Conservation (phyloP, 768 basidiomycete genomes). For the Termitomyces sp. region DNA sequence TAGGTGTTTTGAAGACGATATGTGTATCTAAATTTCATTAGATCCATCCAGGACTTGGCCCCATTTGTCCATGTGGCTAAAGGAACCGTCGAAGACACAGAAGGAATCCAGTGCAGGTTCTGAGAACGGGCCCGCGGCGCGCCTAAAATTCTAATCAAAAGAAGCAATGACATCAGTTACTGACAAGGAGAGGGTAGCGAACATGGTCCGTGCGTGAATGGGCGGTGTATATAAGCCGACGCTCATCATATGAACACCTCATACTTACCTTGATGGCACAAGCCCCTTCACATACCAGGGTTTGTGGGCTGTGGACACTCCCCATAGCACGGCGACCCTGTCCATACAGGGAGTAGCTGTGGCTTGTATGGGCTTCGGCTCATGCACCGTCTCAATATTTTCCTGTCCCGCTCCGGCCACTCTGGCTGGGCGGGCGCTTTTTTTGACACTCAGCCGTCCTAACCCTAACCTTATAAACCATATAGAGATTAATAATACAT, state of each 20-base stretch:
- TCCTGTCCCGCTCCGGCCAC: slow-evolving; percentile 53
- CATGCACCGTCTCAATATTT: slow-evolving; percentile 67
- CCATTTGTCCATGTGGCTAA: background rate
- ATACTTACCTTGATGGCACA: slow-evolving; percentile 70
- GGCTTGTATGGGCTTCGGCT: slow-evolving; percentile 59
- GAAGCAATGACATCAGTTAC: too few relatives aligned
- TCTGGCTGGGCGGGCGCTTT: slow-evolving; percentile 38
- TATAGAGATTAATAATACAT: too few relatives aligned
- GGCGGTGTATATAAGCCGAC: slow-evolving; percentile 27
- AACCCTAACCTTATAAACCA: slow-evolving; percentile 42
- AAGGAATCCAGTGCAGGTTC: too few relatives aligned
- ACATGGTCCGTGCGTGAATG: slow-evolving; percentile 34
- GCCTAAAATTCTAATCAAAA: too few relatives aligned
- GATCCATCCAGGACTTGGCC: background rate
- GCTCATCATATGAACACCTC: slow-evolving; percentile 17
- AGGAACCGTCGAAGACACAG: background rate
- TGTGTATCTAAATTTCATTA: background rate
- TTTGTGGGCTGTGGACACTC: slow-evolving; percentile 52
- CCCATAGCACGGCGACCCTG: slow-evolving; percentile 74
- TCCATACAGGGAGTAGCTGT: slow-evolving; percentile 52
- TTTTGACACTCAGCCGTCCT: slow-evolving; percentile 25
- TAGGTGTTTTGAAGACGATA: too few relatives aligned
- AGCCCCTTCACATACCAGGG: slow-evolving; percentile 50
- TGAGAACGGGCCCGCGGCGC: too few relatives aligned
- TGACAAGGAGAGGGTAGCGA: background rate